Percentiles rank a stretch among this genome's conserved stretches.
phyloP scores from a whole-genome alignment of 2,329 filamentous ascomycete species.

The Paraconiothyrium brasiliense region DNA sequence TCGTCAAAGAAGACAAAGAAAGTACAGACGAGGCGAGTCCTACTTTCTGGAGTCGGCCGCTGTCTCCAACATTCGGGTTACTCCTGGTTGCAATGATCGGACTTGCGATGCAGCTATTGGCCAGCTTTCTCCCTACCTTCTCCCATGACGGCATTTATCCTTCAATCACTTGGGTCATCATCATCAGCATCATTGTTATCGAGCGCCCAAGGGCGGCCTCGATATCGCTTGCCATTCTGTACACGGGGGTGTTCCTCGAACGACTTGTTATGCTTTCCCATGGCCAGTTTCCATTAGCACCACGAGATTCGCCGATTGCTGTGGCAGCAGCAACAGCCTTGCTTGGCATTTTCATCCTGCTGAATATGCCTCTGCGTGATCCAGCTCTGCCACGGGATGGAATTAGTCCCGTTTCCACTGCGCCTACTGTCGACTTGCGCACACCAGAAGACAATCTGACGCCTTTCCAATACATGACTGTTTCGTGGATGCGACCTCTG shows the following conservation, averaged over 20 bases:
- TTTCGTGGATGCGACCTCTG: conserved; percentile 82
- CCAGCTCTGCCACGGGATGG: conserved; percentile 62
- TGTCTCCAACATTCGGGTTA: conserved; percentile 35
- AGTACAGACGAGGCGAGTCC: conserved; percentile 42
- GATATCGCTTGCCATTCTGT: conserved; percentile 51
- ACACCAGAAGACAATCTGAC: conserved; percentile 82
- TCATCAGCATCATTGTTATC: conserved; percentile 46
- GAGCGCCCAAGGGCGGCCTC: conserved; percentile 55
- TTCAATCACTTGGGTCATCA: conserved; percentile 45
- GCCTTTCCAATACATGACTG: conserved; percentile 84
- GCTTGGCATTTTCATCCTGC: conserved; percentile 61
- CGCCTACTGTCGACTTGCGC: conserved; percentile 69
- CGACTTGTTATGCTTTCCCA: conserved; percentile 44
- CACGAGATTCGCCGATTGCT: conserved; percentile 46
- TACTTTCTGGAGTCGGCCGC: conserved; percentile 39
- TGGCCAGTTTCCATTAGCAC: conserved; percentile 26
- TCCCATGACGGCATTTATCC: conserved; percentile 36
- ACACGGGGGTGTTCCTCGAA: conserved; percentile 45
- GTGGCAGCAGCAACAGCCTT: conserved; percentile 55
- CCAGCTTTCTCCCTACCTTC: conserved; percentile 31
- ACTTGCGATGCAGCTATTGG: conserved; percentile 36
- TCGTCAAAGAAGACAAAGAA: conserved; percentile 53
- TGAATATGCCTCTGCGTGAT: conserved; percentile 76
- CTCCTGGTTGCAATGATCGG: conserved; percentile 38
- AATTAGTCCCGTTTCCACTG: conserved; percentile 67